Evolutionary conservation across 495 filamentous ascomycete genomes (phyloP).

Genomic region (Neurospora africana): DNA sequence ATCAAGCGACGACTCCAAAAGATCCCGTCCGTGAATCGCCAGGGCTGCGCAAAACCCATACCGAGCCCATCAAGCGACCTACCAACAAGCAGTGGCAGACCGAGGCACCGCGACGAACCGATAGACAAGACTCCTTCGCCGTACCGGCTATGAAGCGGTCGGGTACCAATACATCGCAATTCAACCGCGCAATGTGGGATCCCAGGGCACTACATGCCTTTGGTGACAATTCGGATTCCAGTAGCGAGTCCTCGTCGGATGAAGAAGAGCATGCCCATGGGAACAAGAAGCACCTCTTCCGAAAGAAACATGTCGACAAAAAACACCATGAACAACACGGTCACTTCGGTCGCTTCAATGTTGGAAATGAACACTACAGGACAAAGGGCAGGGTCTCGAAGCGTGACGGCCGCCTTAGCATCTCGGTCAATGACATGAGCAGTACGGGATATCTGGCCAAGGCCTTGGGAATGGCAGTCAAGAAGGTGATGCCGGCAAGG

Average conservation of each 20-base stretch:
- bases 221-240: conserved; percentile 11
- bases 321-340: conserved; percentile 9
- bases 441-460: conserved; percentile 59
- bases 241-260: conserved; percentile 18
- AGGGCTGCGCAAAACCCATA: not conserved
- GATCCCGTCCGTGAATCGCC: conserved; percentile 1
- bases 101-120: conserved; percentile 3
- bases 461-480: conserved; percentile 50
- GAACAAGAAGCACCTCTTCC: not conserved
- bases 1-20: not conserved
- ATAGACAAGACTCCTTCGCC: conserved; percentile 7
- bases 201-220: not conserved
- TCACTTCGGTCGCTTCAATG: conserved; percentile 34
- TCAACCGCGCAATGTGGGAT: conserved; percentile 3
- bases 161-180: conserved; percentile 18
- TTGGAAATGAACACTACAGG: conserved; percentile 53
- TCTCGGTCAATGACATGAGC: conserved; percentile 57
- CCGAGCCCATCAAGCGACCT: not conserved
- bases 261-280: conserved; percentile 6
- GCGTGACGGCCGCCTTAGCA: conserved; percentile 58
- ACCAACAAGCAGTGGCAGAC: conserved; percentile 12
- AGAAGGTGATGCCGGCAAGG: conserved; percentile 22
- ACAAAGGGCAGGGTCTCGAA: conserved; percentile 56
- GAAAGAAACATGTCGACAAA: conserved; percentile 6
- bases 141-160: conserved; percentile 15